phyloP scores from a whole-genome alignment of 768 basidiomycete species.

The Amylocystis lapponica region DNA sequence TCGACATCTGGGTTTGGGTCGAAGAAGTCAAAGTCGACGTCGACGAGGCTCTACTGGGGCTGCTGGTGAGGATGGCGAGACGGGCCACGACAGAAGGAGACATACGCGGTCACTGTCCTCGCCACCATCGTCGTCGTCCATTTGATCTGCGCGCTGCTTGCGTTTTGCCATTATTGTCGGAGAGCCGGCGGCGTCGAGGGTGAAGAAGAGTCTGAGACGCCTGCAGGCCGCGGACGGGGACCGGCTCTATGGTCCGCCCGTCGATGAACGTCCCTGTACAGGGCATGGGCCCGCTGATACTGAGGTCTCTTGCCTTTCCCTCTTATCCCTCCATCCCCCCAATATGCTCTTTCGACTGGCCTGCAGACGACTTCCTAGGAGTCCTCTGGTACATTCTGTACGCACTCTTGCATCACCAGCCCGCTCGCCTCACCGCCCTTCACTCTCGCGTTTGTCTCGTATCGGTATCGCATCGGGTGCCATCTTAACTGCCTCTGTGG shows the following conservation, averaged over 20 bases:
- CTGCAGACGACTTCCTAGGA: not conserved
- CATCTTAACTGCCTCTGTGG: conserved; percentile 9
- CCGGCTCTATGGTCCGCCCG: not conserved
- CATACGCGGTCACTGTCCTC: conserved; percentile 17
- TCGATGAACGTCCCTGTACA: no score
- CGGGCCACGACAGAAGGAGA: not conserved
- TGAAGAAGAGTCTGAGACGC: not conserved
- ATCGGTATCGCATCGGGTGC: conserved; percentile 5
- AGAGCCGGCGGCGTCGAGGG: not conserved
- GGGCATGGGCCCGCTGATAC: no score
- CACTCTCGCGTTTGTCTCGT: conserved; percentile 2
- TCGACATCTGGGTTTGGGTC: conserved; percentile 77
- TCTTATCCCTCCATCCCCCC: not conserved
- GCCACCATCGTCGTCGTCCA: conserved; percentile 13
- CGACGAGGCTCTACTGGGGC: conserved; percentile 53
- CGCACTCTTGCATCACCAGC: conserved; percentile 3
- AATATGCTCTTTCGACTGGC: conserved; percentile 1
- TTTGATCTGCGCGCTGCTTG: conserved; percentile 10
- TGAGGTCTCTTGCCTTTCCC: no score
- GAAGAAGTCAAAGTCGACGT: conserved; percentile 94
- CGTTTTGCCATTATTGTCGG: conserved; percentile 16
- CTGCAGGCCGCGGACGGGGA: not conserved
- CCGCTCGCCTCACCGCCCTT: not conserved
- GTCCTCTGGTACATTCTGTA: not conserved
- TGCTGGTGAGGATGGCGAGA: not conserved